phyloP scores from a whole-genome alignment of 768 basidiomycete species.

The Leccinum disarticulatum region DNA sequence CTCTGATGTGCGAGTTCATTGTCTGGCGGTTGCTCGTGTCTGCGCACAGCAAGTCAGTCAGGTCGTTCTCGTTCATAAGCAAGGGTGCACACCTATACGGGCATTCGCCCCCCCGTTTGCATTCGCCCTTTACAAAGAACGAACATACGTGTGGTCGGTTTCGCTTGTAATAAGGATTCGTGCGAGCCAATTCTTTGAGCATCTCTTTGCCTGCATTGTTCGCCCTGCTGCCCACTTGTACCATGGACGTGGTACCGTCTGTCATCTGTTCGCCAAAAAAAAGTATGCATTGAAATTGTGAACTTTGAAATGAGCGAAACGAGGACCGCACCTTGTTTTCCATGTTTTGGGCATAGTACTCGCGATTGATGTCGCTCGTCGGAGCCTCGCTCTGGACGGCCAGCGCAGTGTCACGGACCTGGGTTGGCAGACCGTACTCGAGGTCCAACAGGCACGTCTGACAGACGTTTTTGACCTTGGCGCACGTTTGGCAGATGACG shows the following conservation, averaged over 20 bases:
- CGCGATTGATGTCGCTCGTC: slow-evolving; percentile 94
- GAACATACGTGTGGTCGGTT: slow-evolving; percentile 93
- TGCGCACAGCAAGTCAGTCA: slow-evolving; percentile 28
- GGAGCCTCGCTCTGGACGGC: slow-evolving; percentile 85
- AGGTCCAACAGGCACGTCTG: slow-evolving; percentile 97
- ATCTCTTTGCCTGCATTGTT: slow-evolving; percentile 91
- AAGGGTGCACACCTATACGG: slow-evolving; percentile 65
- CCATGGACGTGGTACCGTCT: slow-evolving; percentile 59
- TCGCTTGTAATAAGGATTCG: slow-evolving; percentile 96
- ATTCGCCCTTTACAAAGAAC: slow-evolving; percentile 95
- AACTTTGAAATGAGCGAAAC: not conserved
- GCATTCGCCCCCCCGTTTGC: slow-evolving; percentile 87
- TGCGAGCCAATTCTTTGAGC: slow-evolving; percentile 91
- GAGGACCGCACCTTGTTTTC: slow-evolving; percentile 60
- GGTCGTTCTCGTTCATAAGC: not conserved
- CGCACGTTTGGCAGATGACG: slow-evolving; percentile 95
- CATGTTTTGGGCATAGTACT: slow-evolving; percentile 93
- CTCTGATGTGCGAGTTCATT: slow-evolving; percentile 89
- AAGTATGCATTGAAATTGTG: not conserved
- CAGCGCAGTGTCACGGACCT: slow-evolving; percentile 95
- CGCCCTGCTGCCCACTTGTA: slow-evolving; percentile 56
- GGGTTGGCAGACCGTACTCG: slow-evolving; percentile 93
- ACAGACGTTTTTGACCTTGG: slow-evolving; percentile 95
- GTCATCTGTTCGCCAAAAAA: slow-evolving; percentile 49
- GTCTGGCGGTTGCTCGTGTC: slow-evolving; percentile 86